Evolutionary conservation across 2,329 filamentous ascomycete species (phyloP).

Genomic region (Neocatenulostroma microsporum): DNA sequence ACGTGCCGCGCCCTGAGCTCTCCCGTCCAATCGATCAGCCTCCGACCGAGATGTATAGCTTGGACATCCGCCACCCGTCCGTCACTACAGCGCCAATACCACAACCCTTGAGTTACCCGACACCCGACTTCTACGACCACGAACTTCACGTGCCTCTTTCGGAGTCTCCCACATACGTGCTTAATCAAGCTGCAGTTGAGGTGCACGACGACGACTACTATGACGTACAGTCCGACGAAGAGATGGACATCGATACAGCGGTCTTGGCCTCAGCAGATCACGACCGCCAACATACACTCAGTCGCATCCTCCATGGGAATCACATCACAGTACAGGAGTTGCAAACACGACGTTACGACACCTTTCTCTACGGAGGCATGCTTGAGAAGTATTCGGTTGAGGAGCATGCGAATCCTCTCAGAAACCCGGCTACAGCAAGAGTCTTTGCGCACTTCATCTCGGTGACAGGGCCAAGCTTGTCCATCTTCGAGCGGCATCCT

Average conservation of each 20-base stretch:
- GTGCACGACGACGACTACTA: constrained; percentile 44
- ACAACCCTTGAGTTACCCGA: constrained; percentile 5
- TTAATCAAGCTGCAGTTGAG: constrained; percentile 36
- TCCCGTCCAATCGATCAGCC: constrained; percentile 15
- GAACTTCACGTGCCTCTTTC: constrained; percentile 12
- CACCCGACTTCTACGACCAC: constrained; percentile 22
- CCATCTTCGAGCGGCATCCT: constrained; percentile 76
- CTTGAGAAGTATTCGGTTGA: constrained; percentile 41
- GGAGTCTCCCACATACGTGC: constrained; percentile 21
- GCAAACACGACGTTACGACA: constrained; percentile 35
- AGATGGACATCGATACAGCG: constrained; percentile 24
- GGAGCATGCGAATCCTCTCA: constrained; percentile 55
- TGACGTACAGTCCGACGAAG: constrained; percentile 43
- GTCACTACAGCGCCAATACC: background rate
- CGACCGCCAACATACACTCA: constrained; percentile 18
- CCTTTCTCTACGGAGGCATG: constrained; percentile 41
- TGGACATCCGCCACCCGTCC: background rate
- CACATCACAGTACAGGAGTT: constrained; percentile 21
- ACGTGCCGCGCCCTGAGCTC: constrained; percentile 17
- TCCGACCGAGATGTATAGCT: background rate
- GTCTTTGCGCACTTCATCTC: constrained; percentile 91
- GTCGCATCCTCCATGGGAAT: constrained; percentile 22
- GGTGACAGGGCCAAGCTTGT: constrained; percentile 77
- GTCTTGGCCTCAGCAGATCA: constrained; percentile 10
- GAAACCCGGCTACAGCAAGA: constrained; percentile 68